Percentiles rank a stretch among this genome's conserved stretches.
Conservation (phyloP, 805 yeast species). For the Teunomyces stri region DNA sequence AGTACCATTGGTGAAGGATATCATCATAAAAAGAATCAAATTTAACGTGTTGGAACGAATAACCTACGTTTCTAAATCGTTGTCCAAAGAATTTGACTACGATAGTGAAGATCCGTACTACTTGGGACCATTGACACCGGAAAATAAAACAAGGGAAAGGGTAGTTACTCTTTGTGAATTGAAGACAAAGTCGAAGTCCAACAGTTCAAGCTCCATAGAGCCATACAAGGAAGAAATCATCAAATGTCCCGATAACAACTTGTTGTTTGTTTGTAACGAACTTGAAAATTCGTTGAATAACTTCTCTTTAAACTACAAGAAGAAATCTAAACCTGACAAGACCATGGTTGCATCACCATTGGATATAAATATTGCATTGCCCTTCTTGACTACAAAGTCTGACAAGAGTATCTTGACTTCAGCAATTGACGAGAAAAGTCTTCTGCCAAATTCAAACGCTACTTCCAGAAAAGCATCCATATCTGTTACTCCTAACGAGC, state of each 20-base stretch:
- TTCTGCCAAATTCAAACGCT: slow-evolving; percentile 10
- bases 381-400: slow-evolving; percentile 37
- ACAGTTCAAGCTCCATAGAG: slow-evolving; percentile 28
- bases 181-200: slow-evolving; percentile 46
- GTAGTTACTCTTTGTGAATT: slow-evolving; percentile 61
- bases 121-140: slow-evolving; percentile 5
- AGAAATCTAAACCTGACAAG: slow-evolving; percentile 8
- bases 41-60: slow-evolving; percentile 66
- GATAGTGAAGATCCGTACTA: slow-evolving; percentile 30
- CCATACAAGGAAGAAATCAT: slow-evolving; percentile 62
- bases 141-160: slow-evolving; percentile 41
- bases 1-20: slow-evolving; percentile 61
- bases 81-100: slow-evolving; percentile 53
- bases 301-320: slow-evolving; percentile 16
- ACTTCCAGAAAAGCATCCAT: slow-evolving; percentile 28
- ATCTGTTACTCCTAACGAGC: slow-evolving; percentile 9
- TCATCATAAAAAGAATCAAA: slow-evolving; percentile 60
- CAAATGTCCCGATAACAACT: slow-evolving; percentile 57
- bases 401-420: slow-evolving; percentile 31
- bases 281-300: slow-evolving; percentile 15
- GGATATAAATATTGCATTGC: slow-evolving; percentile 43
- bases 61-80: slow-evolving; percentile 57
- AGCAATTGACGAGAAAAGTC: slow-evolving; percentile 10
- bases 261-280: slow-evolving; percentile 56
- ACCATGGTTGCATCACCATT: slow-evolving; percentile 42